Evolutionary conservation across 768 basidiomycete genomes (phyloP), one percentile per base, ranked within the genome.

Genomic region (Mycena chlorophos): DNA sequence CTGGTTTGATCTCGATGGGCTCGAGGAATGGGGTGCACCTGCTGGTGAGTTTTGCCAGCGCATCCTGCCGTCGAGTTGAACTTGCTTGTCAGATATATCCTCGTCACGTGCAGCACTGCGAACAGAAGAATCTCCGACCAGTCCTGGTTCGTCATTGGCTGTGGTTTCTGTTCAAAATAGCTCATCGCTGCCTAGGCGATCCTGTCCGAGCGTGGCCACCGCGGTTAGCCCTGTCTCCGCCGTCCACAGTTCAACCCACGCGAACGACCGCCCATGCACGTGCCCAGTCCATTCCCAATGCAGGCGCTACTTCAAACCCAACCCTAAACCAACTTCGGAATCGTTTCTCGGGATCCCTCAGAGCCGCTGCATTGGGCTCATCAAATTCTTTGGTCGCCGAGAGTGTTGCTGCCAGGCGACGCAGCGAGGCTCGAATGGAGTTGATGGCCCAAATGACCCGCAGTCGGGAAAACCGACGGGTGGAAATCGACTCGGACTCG

Each of bases 331-430:
- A 61, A 29, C 30, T 63, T 5, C 60, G 62, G 27, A 40, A 20
- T n/a, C 64, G 62, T 23, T 37, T 63, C 27, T 37, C 52, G 20
- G 58, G 52, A 5, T 42, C 48, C 26, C 65, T 72, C 2, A 65
- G 72, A 23, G 38, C 51, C 55, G 29, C 72, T 16, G 68, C 72
- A 28, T 58, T 70, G 17, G 69, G 71, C 5, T 66, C 70, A 8
- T 69, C 73, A 22, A 79, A 72, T 30, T 75, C 74, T 0, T 73
- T 76, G 40, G 71, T 77, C 31, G 70, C 73, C 1, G 80, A 81
- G 60, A 79, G 69, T 55, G 74, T 75, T 2, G 71, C 71, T 12
- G 80, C 79, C 50, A 69, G 73, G 43, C 70, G 76, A 26, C 67
- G 75, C 17, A 65, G 71, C 19, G 67, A 65, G 6, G 76, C 77